phyloP scores from a whole-genome alignment of 768 basidiomycete genomes.

The Naganishia onofrii region DNA sequence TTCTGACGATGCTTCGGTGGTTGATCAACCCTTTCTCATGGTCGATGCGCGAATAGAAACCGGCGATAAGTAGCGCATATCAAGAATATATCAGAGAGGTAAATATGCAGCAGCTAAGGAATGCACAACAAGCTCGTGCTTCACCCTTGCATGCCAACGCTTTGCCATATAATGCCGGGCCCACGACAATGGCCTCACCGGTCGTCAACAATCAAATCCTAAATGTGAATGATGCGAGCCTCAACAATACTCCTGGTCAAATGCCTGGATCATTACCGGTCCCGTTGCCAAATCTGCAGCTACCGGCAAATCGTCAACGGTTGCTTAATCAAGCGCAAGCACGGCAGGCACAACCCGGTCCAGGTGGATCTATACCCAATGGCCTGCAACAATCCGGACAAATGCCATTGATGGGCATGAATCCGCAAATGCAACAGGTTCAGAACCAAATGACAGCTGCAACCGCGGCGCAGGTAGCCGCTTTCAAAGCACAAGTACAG shows the following conservation, averaged over 20 bases:
- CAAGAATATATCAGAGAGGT: slow-evolving; percentile 13
- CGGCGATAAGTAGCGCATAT: slow-evolving; percentile 6
- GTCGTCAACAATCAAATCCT: background rate
- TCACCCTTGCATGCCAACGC: slow-evolving; percentile 12
- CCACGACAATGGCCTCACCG: background rate
- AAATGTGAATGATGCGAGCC: background rate
- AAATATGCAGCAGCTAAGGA: slow-evolving; percentile 4
- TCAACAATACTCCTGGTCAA: slow-evolving; percentile 1
- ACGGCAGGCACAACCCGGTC: slow-evolving; percentile 4
- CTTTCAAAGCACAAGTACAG: slow-evolving; percentile 19
- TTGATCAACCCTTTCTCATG: background rate
- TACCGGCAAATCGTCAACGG: slow-evolving; percentile 22
- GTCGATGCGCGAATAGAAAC: background rate
- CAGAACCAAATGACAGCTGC: slow-evolving; percentile 20
- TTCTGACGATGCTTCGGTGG: background rate
- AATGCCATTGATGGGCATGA: slow-evolving; percentile 20
- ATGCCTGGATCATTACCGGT: slow-evolving; percentile 9
- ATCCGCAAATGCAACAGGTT: slow-evolving; percentile 16
- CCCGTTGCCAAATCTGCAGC: slow-evolving; percentile 26
- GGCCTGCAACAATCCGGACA: slow-evolving; percentile 11
- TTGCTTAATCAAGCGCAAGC: slow-evolving; percentile 21
- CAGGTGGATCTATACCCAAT: slow-evolving; percentile 4
- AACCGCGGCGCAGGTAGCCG: slow-evolving; percentile 12
- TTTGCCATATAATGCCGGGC: background rate
- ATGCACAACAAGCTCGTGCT: slow-evolving; percentile 6